A percentile compares a stretch with the other conserved stretches of the same genome.
These are phyloP conservation scores for Pelargonium australe DNA, from an alignment of 441 rosid genomes.

Conservation along the genomic window DNA sequence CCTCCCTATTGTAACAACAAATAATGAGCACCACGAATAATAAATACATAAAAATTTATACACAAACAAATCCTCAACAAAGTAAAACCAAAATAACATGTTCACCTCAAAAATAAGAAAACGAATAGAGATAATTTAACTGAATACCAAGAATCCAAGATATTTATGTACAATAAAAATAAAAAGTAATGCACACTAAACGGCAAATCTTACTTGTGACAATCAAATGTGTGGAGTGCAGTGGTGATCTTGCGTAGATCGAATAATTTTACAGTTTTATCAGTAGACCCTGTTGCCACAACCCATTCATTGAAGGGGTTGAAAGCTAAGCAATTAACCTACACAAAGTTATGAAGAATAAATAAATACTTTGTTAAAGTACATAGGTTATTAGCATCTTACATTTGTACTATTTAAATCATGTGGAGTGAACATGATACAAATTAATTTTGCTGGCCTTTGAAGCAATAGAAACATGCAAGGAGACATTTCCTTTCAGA, in stretches of 20 bases:
- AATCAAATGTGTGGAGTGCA: conserved; percentile 85
- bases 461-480: no score
- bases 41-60: background rate
- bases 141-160: background rate
- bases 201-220: conserved; percentile 66
- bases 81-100: background rate
- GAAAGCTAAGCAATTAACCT: conserved; percentile 95
- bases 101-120: background rate
- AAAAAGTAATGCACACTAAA: background rate
- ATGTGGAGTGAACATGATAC: background rate
- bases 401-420: background rate
- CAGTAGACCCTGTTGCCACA: conserved; percentile 94
- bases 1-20: conserved; percentile 51
- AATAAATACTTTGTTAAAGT: background rate
- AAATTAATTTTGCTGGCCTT: no score
- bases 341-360: conserved; percentile 14
- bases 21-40: background rate
- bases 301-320: conserved; percentile 97
- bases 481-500: background rate
- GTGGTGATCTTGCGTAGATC: conserved; percentile 78
- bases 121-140: background rate
- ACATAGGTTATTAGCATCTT: background rate
- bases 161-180: background rate
- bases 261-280: conserved; percentile 84
- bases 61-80: background rate